Conservation (phyloP, 345 rosid genomes). For the Orychophragmus violaceus region DNA sequence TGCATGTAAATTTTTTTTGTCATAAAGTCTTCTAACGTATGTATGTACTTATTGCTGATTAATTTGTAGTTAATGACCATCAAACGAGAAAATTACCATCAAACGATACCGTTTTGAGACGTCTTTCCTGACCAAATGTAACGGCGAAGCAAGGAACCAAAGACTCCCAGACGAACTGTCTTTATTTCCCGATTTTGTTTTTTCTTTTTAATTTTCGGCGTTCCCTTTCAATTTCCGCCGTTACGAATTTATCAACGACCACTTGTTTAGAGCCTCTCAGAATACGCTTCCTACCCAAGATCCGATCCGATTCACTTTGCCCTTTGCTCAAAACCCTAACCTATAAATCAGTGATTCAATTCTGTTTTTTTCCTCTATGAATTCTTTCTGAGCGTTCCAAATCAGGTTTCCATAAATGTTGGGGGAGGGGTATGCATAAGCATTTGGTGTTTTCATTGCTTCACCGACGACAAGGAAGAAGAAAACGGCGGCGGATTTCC, state of each 20-base stretch:
- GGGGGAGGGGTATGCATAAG: constrained; percentile 54
- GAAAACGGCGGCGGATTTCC: constrained; percentile 21
- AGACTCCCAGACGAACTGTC: not conserved
- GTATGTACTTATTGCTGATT: too few species aligned
- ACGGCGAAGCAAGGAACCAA: constrained; percentile 12
- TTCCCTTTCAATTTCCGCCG: constrained; percentile 24
- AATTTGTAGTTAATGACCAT: too few species aligned
- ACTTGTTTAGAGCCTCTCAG: not conserved
- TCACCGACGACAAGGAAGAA: constrained; percentile 42
- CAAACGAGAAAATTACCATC: too few species aligned
- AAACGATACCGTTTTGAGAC: constrained; percentile 7
- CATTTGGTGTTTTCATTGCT: constrained; percentile 81
- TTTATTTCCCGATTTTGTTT: constrained; percentile 14
- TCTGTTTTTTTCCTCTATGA: not conserved
- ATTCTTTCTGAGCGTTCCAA: not conserved
- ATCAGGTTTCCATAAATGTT: constrained; percentile 26
- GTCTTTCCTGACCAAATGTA: constrained; percentile 7
- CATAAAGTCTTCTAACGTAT: too few species aligned
- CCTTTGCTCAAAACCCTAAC: constrained; percentile 23
- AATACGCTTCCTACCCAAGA: not conserved
- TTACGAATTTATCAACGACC: constrained; percentile 9
- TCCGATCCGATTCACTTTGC: constrained; percentile 18
- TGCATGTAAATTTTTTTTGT: too few species aligned
- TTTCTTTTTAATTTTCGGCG: constrained; percentile 1
- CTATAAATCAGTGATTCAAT: not conserved